Base-by-base conservation (phyloP, 2,329 filamentous ascomycete species). In the Parasarocladium wereldwijsianum region DNA sequence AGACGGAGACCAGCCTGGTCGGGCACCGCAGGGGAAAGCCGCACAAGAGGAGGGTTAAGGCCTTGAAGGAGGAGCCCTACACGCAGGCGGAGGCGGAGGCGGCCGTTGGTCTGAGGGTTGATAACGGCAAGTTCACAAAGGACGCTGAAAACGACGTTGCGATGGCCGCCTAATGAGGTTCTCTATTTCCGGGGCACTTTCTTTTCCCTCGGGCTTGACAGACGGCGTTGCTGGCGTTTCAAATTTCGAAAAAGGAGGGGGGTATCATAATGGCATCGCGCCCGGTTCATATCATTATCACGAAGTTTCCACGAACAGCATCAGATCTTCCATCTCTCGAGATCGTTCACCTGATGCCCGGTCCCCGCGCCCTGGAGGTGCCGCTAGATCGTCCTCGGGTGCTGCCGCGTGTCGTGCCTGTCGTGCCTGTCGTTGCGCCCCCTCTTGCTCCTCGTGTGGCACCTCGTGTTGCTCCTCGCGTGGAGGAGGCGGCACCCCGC, bases 41-140 rank as follows among this genome's bases (percentile, higher is more conserved):
- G 39, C 90, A 98, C 58, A 94, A 86, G 69, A 73, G 85, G 62
- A 79, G 80, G 82, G 58, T 93, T 32, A 84, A 85, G 51, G 68
- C 83, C 44, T 59, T 98, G 36, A 72, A 73, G 38, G 84, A 92
- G 46, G 82, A 83, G 43, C 81, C 84, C 8, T 90, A 93, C 53
- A 77, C 77, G 5, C 84, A 93, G 46, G 80, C 82, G 46, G 73
- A 86, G 42, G 83, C 86, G 18, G 83, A 93, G 47, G 83, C 81
- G 11, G 84, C 79, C 1, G 62, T 76, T 20, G 83, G 83, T 22
- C 56, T 86, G 33, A 62, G 66, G 32, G 75, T 71, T 18, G 76
- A 85, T 48, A 85, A 85, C 50, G 42, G 42, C 26, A 37, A 42
- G 20, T 35, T 29, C 14, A 17, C 34, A 28, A 38, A 43, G 11